Base-by-base conservation (phyloP, 139 green algal species). In the Coccomyxa sp. region DNA sequence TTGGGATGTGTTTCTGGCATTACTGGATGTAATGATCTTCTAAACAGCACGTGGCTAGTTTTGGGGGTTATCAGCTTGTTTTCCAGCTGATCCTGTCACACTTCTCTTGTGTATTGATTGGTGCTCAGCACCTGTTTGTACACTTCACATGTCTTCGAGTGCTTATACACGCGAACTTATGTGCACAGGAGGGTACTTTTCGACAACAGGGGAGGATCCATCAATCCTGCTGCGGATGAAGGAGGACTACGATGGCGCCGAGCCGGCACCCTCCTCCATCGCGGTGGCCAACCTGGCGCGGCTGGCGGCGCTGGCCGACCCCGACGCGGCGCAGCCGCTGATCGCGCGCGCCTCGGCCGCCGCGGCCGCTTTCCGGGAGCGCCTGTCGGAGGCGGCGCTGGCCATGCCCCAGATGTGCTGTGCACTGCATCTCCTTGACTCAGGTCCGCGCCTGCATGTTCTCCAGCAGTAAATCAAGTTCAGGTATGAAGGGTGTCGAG, bases 241-340 rank as follows among this genome's bases (percentile, higher is more conserved):
- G 86, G 93, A 96, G 83, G 92, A 96, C 77, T 96, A 97, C 75
- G 93, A 97, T 71, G 91, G 92, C 12, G 95, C 95, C 1, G 95
- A 98, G 85, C 95, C 95, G 13, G 89, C 92, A 13, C 90, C 94
- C 17, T 94, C 88, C 76, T 94, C 89, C 80, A 86, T 96, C 11
- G 92, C 94, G 4, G 87, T 86, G 0, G 25, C 68, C 71, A 98
- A 98, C 85, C 88, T 96, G 58, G 78, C 90, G 17, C 81, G 90
- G 0, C 85, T 97, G 30, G 90, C 88, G 23, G 87, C 83, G 0
- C 81, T 94, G 51, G 23, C 66, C 11, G 66, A 66, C 25, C 75
- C 80, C 23, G 57, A 81, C 59, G 58, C 82, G 60, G 13, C 80
- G 66, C 28, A 85, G 80, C 58, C 80, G 82, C 51, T 13, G 60